Evolutionary conservation across 108 stramenopile species (phyloP).

Genomic region (Cyclotella baltica): DNA sequence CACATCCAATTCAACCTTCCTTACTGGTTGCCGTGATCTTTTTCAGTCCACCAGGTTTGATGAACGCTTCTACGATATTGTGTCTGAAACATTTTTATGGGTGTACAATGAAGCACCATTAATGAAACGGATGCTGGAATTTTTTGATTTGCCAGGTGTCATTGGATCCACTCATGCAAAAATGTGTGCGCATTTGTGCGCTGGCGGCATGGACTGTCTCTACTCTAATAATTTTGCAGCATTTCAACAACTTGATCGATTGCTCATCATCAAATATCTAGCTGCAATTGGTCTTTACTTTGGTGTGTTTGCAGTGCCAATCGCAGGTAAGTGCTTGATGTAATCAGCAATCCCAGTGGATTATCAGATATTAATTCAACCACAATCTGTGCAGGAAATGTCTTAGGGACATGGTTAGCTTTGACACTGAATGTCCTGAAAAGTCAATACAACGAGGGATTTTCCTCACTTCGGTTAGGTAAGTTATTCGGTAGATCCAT

Average conservation of each 20-base stretch:
- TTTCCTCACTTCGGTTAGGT: constrained; percentile 52
- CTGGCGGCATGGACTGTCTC: constrained; percentile 34
- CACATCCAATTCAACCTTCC: constrained; percentile 20
- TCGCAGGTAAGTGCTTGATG: too few species aligned
- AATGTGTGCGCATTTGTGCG: constrained; percentile 58
- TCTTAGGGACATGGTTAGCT: constrained; percentile 63
- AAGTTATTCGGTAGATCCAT: background rate
- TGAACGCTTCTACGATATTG: constrained; percentile 28
- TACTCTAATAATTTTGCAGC: constrained; percentile 38
- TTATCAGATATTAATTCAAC: too few species aligned
- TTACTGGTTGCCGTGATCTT: constrained; percentile 18
- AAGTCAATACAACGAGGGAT: constrained; percentile 62
- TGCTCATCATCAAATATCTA: constrained; percentile 51
- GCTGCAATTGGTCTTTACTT: constrained; percentile 57
- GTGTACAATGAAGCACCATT: constrained; percentile 48
- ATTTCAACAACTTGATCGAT: constrained; percentile 51
- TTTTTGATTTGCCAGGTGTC: constrained; percentile 60
- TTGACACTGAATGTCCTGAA: constrained; percentile 58
- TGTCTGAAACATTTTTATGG: constrained; percentile 46
- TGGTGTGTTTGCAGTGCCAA: constrained; percentile 56
- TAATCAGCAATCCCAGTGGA: too few species aligned
- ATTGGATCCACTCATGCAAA: constrained; percentile 54
- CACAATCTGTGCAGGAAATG: too few species aligned
- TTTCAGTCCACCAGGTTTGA: constrained; percentile 33
- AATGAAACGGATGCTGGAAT: constrained; percentile 44